These are phyloP conservation scores for Isatis tinctoria DNA, from an alignment of 345 rosid species.

Conservation along the genomic window DNA sequence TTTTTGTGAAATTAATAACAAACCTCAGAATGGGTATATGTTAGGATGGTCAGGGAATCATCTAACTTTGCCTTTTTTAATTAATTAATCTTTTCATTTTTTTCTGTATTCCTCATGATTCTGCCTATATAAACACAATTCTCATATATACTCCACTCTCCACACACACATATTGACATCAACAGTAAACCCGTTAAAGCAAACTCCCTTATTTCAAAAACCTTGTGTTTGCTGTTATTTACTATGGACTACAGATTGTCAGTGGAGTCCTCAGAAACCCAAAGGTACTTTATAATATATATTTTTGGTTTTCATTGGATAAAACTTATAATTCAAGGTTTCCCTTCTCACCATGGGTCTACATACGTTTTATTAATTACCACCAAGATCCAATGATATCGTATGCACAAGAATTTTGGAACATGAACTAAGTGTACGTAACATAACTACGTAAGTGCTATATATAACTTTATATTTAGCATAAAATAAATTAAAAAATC, in stretches of 20 bases:
- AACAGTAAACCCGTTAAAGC: neutral
- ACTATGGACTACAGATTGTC: conserved; percentile 2
- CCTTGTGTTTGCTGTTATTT: neutral
- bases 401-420: neutral
- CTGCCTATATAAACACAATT: conserved; percentile 8
- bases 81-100: neutral
- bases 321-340: neutral
- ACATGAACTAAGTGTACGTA: neutral
- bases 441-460: neutral
- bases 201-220: neutral
- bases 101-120: neutral
- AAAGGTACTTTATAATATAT: conserved; percentile 4
- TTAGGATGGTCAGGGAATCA: conserved; percentile 10
- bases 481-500: no score
- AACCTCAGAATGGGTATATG: no score
- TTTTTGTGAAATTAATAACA: neutral
- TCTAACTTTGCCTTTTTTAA: neutral
- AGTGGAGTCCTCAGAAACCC: conserved; percentile 17
- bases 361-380: neutral
- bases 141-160: neutral
- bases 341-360: neutral
- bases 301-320: neutral
- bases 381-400: neutral
- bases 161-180: neutral
- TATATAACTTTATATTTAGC: neutral